These are phyloP conservation scores for Penicillium sp. DNA, from an alignment of 2,329 filamentous ascomycete genomes.

Conservation along the genomic window DNA sequence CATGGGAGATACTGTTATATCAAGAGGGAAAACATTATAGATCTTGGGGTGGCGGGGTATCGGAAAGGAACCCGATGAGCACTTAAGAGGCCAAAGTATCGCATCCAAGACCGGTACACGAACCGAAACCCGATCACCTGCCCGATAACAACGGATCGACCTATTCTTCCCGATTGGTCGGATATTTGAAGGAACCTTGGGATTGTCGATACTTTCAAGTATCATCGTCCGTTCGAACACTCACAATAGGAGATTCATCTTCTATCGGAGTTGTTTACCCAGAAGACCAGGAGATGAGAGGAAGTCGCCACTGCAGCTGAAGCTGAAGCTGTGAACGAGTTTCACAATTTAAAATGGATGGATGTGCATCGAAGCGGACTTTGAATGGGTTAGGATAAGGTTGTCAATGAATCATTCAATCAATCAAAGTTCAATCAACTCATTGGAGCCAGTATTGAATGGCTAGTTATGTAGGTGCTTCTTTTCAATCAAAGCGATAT, in stretches of 20 bases:
- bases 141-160: background rate
- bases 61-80: conserved; percentile 4
- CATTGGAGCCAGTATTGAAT: too few species aligned
- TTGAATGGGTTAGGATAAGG: too few species aligned
- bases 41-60: background rate
- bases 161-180: background rate
- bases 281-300: too few species aligned
- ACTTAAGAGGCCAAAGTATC: background rate
- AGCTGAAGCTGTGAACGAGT: too few species aligned
- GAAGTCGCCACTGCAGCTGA: too few species aligned
- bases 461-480: too few species aligned
- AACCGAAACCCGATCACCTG: conserved; percentile 12
- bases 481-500: too few species aligned
- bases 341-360: too few species aligned
- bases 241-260: background rate
- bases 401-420: too few species aligned
- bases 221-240: too few species aligned
- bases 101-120: background rate
- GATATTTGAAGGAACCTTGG: background rate
- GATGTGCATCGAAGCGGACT: too few species aligned
- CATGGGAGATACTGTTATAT: background rate
- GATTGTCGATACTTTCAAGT: background rate
- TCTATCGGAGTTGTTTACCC: background rate
- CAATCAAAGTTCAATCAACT: too few species aligned
- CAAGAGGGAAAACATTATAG: background rate